Conservation (phyloP, 441 rosid species). For the Eruca vesicaria region DNA sequence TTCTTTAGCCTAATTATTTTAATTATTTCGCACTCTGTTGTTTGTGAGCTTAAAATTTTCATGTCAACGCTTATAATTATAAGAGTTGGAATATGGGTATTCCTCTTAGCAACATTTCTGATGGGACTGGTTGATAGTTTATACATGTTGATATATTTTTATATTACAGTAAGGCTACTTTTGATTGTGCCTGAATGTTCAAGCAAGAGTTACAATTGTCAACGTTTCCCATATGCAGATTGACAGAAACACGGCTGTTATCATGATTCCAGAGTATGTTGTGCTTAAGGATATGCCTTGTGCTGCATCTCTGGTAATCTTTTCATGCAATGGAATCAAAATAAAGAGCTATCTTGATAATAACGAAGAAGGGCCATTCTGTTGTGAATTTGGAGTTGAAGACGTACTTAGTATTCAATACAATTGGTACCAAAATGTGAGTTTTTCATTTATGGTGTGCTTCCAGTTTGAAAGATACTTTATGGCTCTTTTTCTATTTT, state of each 20-base stretch:
- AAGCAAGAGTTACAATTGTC: slow-evolving; percentile 2
- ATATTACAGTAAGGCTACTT: background rate
- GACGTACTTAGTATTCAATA: slow-evolving; percentile 66
- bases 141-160: background rate
- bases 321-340: slow-evolving; percentile 58
- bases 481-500: slow-evolving; percentile 16
- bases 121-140: background rate
- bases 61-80: background rate
- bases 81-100: background rate
- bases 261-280: slow-evolving; percentile 61
- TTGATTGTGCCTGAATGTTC: background rate
- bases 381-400: slow-evolving; percentile 60
- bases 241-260: slow-evolving; percentile 41
- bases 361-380: slow-evolving; percentile 44
- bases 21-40: background rate
- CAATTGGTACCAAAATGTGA: slow-evolving; percentile 68
- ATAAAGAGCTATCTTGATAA: slow-evolving; percentile 42
- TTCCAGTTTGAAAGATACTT: slow-evolving; percentile 20
- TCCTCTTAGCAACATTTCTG: background rate
- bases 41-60: background rate
- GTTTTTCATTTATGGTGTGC: slow-evolving; percentile 31
- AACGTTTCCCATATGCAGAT: slow-evolving; percentile 50
- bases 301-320: slow-evolving; percentile 49
- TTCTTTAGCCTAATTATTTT: background rate
- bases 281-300: slow-evolving; percentile 44